A percentile compares a stretch with the other conserved stretches of the same genome.
Evolutionary conservation across 2,329 filamentous ascomycete species (phyloP).

Genomic region (Incumbomyces lentus): DNA sequence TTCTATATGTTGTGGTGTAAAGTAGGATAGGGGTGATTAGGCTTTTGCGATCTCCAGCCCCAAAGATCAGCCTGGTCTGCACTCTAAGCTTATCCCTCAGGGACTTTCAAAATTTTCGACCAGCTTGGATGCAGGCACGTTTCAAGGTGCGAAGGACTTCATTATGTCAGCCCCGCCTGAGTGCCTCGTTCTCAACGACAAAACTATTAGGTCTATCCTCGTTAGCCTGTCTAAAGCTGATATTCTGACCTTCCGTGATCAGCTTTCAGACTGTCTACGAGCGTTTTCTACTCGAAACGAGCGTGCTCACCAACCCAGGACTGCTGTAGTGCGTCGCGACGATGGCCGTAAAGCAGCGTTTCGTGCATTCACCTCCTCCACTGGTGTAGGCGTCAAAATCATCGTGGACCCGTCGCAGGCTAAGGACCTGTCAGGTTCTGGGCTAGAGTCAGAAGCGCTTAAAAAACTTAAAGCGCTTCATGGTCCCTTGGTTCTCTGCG

Average conservation of each 20-base stretch:
- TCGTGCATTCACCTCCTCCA: background rate
- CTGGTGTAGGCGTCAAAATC: conserved; percentile 3
- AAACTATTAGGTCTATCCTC: conserved; percentile 1
- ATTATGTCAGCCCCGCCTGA: no score
- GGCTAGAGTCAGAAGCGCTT: background rate
- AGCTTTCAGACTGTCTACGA: background rate
- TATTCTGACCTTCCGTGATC: background rate
- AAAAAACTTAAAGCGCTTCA: background rate
- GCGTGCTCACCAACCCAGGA: conserved; percentile 2
- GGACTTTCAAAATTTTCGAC: no score
- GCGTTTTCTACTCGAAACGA: background rate
- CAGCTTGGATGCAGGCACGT: no score
- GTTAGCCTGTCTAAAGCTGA: conserved; percentile 1
- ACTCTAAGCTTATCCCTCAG: no score
- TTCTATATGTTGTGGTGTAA: no score
- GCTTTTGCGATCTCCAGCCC: no score
- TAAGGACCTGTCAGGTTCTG: background rate
- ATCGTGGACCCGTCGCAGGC: background rate
- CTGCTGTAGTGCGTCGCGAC: background rate
- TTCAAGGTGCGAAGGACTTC: no score
- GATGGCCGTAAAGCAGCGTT: conserved; percentile 5
- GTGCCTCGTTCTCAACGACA: conserved; percentile 5
- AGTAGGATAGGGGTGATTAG: no score
- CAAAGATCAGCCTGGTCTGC: no score
- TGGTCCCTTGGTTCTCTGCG: background rate